Evolutionary conservation across 805 yeast genomes (phyloP), one percentile per base, ranked within the genome.

Genomic region (Saccharomyces paradoxus): DNA sequence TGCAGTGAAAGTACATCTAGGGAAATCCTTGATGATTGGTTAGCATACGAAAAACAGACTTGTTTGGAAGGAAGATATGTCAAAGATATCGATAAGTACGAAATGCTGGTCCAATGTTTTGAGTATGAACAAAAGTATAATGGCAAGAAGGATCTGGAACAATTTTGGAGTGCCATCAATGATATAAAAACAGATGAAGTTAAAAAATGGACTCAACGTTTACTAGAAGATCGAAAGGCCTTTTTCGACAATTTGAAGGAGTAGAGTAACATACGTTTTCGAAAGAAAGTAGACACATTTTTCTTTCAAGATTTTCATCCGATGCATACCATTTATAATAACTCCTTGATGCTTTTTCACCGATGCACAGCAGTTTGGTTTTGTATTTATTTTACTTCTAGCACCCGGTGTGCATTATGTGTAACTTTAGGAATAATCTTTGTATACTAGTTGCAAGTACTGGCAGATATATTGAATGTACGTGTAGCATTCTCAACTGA

Each of bases 61-160:
- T 81, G 85, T 48, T 71, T 81, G 27, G 97, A 91, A 70, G 96
- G 97, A 12, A 77, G 83, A 53, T 87, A 88, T 62, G 96, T 90
- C 60, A 92, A 92, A 72, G 97, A 92, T 70, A 82, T 92, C 56
- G 97, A 92, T 70, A 92, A 92, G 75, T 86, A 81, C 64, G 97
- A 90, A 71, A 81, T 90, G 81, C 74, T 87, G 60, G 78, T 86
- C 60, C 88, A 87, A 72, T 84, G 90, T 32, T 82, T 82, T 78
- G 87, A 90, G 69, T 92, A 90, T 67, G 96, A 89, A 72, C 84
- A 81, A 61, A 75, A 74, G 59, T 79, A 75, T 60, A 78, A 82
- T 9, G 78, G 81, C 48, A 70, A 70, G 51, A 79, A 79, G 57
- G 82, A 81, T 62, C 75, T 91, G 58, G 73, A 76, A 51, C 91